Conservation (phyloP, 1,284 basidiomycete species). For the Rhizoctonia solani region DNA sequence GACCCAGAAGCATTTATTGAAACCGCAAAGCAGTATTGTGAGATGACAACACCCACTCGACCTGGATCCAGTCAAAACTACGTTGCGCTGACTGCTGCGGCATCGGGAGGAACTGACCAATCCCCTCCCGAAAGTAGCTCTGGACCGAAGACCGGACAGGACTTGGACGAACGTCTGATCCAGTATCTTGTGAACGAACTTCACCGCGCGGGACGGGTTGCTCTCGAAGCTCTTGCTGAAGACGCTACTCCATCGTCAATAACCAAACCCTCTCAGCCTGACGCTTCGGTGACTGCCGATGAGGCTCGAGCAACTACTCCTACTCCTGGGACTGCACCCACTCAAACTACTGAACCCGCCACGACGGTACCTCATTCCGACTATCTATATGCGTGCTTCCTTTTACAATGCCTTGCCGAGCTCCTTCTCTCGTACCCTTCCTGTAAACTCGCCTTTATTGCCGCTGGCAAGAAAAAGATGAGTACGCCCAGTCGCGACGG, state of each 20-base stretch:
- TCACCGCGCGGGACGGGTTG: constrained; percentile 31
- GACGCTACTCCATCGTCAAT: constrained; percentile 19
- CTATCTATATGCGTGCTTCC: constrained; percentile 77
- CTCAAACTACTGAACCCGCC: constrained; percentile 9
- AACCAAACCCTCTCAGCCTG: constrained; percentile 6
- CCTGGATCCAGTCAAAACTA: constrained; percentile 52
- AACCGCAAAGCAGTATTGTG: constrained; percentile 69
- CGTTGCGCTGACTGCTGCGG: constrained; percentile 58
- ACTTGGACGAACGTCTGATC: constrained; percentile 26
- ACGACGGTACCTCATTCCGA: constrained; percentile 42
- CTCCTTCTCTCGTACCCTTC: constrained; percentile 90
- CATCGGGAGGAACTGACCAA: constrained; percentile 38
- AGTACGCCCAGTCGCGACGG: constrained; percentile 66
- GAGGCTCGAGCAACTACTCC: constrained; percentile 36
- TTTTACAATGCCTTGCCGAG: constrained; percentile 92
- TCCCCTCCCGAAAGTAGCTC: background rate
- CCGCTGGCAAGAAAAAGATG: constrained; percentile 70
- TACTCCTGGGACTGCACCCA: constrained; percentile 6
- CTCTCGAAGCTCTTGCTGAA: constrained; percentile 13
- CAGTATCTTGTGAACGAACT: constrained; percentile 33
- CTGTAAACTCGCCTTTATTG: constrained; percentile 88
- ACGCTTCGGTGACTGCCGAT: constrained; percentile 31
- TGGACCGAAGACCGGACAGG: background rate
- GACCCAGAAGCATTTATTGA: constrained; percentile 80
- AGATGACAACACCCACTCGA: constrained; percentile 66